Evolutionary conservation across 2,329 filamentous ascomycete species (phyloP).

Genomic region (Paecilomyces formosus): DNA sequence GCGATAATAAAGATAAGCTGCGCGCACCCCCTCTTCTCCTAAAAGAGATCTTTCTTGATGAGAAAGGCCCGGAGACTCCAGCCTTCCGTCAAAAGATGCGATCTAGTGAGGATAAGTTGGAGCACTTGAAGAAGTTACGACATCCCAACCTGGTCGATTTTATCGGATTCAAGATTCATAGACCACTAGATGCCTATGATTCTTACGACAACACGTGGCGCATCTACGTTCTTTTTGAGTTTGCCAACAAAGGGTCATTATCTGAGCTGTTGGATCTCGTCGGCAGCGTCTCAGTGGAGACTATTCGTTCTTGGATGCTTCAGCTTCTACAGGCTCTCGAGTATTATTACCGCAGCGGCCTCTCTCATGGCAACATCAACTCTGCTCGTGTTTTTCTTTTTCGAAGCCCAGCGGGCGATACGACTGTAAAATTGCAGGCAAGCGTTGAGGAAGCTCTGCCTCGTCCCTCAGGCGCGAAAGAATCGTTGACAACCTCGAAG

Average conservation of each 20-base stretch:
- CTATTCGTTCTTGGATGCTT: constrained; percentile 81
- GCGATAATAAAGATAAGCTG: constrained; percentile 40
- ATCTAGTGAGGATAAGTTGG: constrained; percentile 67
- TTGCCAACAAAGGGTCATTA: constrained; percentile 75
- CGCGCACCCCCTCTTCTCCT: constrained; percentile 60
- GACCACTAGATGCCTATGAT: constrained; percentile 34
- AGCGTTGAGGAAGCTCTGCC: constrained; percentile 45
- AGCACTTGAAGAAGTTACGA: constrained; percentile 64
- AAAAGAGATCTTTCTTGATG: constrained; percentile 60
- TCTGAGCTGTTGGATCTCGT: constrained; percentile 74
- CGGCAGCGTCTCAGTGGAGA: constrained; percentile 64
- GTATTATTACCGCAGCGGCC: constrained; percentile 75
- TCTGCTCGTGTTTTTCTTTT: constrained; percentile 72
- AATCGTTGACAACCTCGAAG: constrained; percentile 50
- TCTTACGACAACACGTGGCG: constrained; percentile 51
- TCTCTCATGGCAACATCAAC: constrained; percentile 79
- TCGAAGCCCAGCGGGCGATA: constrained; percentile 59
- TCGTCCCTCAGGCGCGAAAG: constrained; percentile 37
- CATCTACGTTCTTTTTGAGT: constrained; percentile 66
- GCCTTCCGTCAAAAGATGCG: constrained; percentile 71
- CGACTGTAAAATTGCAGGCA: constrained; percentile 51
- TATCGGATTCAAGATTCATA: constrained; percentile 73
- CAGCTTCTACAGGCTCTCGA: constrained; percentile 83
- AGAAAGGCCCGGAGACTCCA: constrained; percentile 50
- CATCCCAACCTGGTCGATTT: constrained; percentile 74